Base-by-base conservation (phyloP, 2,329 filamentous ascomycete genomes). In the Cordyceps pruinosa region DNA sequence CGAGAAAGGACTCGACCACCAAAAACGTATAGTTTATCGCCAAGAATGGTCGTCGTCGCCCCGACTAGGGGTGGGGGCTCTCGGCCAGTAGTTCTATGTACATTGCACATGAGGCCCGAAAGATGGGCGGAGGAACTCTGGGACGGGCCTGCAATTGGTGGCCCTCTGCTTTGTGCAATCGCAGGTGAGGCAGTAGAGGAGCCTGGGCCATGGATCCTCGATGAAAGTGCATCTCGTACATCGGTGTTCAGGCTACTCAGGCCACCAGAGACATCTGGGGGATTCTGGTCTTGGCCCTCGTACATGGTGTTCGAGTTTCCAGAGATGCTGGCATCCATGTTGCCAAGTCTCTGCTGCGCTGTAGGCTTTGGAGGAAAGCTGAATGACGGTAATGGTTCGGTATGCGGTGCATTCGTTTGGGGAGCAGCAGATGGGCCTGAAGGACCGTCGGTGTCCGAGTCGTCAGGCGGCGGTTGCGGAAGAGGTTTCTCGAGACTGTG, bases 21-120 rank as follows among this genome's bases (percentile, higher is more conserved):
- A 75, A 97, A 99, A 4, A 97, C 92, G 70, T 96, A 99, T 23
- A 99, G 79, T 71, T 95, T 97, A 72, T 99, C 94, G 28, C 93
- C 94, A 1, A 99, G 73, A 48, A 97, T 89, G 0, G 94, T 97
- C 0, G 94, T 97, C 0, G 94, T 97, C 5, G 94, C 93, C 32
- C 94, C 94, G 0, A 99, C 94, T 2, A 97, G 77, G 3, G 94
- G 89, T 66, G 89, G 90, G 3, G 94, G 94, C 68, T 97, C 92
- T 60, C 86, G 85, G 35, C 94, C 94, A 0, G 93, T 97, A 1
- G 94, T 97, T 61, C 92, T 77, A 65, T 86, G 83, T n/a, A 87
- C 84, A 67, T 87, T 87, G 66, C 84, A 87, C 83, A 87, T 86
- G 55, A 87, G 69, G 0, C 84, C 84, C 0, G 84, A 87, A 12